Percentiles rank a stretch among this genome's conserved stretches.
Evolutionary conservation across 1,284 basidiomycete species (phyloP).

Genomic region (Pascua guehoae): DNA sequence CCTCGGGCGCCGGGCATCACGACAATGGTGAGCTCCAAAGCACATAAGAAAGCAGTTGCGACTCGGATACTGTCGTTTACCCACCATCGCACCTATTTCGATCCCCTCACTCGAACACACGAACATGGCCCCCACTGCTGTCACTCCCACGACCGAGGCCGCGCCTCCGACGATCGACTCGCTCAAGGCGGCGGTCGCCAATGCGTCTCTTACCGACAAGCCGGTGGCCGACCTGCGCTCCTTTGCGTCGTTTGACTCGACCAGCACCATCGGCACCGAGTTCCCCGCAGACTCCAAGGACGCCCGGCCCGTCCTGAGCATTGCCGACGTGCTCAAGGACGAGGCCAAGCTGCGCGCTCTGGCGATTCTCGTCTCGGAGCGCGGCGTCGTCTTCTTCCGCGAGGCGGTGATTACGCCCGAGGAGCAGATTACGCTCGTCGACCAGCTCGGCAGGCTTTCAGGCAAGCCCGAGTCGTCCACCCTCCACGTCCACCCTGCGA

Average conservation of each 20-base stretch:
- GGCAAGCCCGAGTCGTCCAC: constrained; percentile 59
- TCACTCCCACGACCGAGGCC: no score
- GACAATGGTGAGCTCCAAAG: no score
- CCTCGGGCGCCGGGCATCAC: no score
- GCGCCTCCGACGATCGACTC: no score
- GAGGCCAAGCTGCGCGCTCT: constrained; percentile 29
- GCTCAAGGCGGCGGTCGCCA: constrained; percentile 3
- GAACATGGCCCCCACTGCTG: no score
- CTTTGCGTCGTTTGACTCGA: constrained; percentile 30
- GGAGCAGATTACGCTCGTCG: constrained; percentile 52
- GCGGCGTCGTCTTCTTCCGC: constrained; percentile 69
- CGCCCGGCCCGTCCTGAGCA: constrained; percentile 25
- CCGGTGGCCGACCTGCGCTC: constrained; percentile 18
- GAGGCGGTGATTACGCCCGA: constrained; percentile 54
- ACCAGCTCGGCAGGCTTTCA: constrained; percentile 55
- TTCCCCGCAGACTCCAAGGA: constrained; percentile 32
- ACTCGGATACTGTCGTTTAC: no score
- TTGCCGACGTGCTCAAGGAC: constrained; percentile 28
- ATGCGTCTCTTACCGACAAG: constrained; percentile 13
- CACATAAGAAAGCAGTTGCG: no score
- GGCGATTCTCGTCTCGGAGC: constrained; percentile 54
- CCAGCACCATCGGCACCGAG: constrained; percentile 40
- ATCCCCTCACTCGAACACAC: no score
- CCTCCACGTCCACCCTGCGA: constrained; percentile 64
- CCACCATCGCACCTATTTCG: no score